phyloP scores from a whole-genome alignment of 2,329 filamentous ascomycete genomes.

The Colletotrichum eremochloae region DNA sequence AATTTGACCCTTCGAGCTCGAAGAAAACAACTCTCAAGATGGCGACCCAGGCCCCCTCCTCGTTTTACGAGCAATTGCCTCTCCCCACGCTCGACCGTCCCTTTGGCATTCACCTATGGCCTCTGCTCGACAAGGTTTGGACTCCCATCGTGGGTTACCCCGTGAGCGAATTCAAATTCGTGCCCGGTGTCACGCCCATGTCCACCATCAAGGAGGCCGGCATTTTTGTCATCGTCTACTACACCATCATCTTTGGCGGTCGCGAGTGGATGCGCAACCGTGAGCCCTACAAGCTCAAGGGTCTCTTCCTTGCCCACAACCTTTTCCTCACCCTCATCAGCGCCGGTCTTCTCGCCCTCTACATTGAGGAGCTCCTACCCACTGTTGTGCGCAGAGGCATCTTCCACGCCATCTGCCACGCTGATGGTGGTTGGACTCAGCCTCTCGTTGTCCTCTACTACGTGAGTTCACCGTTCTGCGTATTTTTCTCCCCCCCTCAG shows the following conservation, averaged over 20 bases:
- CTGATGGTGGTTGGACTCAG: constrained; percentile 91
- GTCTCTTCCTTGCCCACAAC: constrained; percentile 96
- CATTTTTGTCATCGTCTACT: constrained; percentile 88
- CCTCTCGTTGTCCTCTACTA: constrained; percentile 96
- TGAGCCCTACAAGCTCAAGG: constrained; percentile 87
- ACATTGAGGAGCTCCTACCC: constrained; percentile 90
- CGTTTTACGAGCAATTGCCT: constrained; percentile 70
- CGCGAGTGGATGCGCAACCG: constrained; percentile 92
- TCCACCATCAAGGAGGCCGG: constrained; percentile 88
- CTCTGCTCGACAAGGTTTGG: constrained; percentile 91
- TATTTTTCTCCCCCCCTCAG: not conserved
- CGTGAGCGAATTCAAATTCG: constrained; percentile 87
- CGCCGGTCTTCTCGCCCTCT: constrained; percentile 82
- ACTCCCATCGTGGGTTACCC: constrained; percentile 83
- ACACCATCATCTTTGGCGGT: constrained; percentile 92
- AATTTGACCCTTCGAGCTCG: constrained; percentile 20
- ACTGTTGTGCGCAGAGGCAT: constrained; percentile 84
- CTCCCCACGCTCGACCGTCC: constrained; percentile 89
- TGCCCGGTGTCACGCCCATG: constrained; percentile 85
- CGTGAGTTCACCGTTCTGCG: constrained; percentile 66
- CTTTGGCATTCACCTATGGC: constrained; percentile 93
- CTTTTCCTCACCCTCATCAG: constrained; percentile 92
- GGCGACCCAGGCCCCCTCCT: constrained; percentile 54
- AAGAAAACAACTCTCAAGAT: constrained; percentile 47
- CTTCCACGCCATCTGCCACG: constrained; percentile 89